Conservation (phyloP, 1,139 yeast species). For the Saccharomyces uvarum region DNA sequence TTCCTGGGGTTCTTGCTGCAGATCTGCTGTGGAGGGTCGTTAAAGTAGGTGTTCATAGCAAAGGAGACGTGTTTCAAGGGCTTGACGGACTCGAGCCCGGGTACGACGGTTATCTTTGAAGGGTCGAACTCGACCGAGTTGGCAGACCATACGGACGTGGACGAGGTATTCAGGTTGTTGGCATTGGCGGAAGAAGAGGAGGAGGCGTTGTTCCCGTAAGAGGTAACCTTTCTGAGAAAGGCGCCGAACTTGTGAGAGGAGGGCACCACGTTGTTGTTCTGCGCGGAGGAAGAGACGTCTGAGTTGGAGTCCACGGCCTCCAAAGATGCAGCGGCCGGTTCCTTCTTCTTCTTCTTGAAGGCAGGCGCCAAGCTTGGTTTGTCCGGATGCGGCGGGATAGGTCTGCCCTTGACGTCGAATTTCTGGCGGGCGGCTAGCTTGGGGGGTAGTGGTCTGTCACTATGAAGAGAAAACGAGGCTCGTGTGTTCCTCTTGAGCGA, state of each 20-base stretch:
- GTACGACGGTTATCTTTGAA: slow-evolving; percentile 25
- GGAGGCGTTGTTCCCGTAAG: slow-evolving; percentile 15
- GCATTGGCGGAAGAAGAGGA: slow-evolving; percentile 3
- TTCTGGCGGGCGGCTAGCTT: slow-evolving; percentile 1
- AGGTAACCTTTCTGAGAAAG: slow-evolving; percentile 28
- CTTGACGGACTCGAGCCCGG: slow-evolving; percentile 37
- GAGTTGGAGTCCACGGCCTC: background rate
- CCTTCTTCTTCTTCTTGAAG: slow-evolving; percentile 24
- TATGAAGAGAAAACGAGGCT: background rate
- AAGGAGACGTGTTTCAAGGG: slow-evolving; percentile 63
- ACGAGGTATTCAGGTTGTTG: slow-evolving; percentile 8
- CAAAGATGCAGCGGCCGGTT: background rate
- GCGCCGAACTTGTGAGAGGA: slow-evolving; percentile 29
- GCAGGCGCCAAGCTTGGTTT: slow-evolving; percentile 45
- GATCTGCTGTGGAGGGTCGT: slow-evolving; percentile 67
- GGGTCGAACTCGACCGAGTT: slow-evolving; percentile 10
- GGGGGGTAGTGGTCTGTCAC: background rate
- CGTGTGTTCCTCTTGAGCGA: background rate
- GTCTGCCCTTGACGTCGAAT: slow-evolving; percentile 36
- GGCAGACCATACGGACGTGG: slow-evolving; percentile 3
- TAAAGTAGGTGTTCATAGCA: slow-evolving; percentile 62
- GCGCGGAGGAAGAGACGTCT: background rate
- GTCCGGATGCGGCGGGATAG: slow-evolving; percentile 43
- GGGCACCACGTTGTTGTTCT: slow-evolving; percentile 8
- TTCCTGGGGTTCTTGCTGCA: slow-evolving; percentile 58